These are phyloP conservation scores for Malus domestica DNA, from an alignment of 306 rosid genomes.

Conservation along the genomic window DNA sequence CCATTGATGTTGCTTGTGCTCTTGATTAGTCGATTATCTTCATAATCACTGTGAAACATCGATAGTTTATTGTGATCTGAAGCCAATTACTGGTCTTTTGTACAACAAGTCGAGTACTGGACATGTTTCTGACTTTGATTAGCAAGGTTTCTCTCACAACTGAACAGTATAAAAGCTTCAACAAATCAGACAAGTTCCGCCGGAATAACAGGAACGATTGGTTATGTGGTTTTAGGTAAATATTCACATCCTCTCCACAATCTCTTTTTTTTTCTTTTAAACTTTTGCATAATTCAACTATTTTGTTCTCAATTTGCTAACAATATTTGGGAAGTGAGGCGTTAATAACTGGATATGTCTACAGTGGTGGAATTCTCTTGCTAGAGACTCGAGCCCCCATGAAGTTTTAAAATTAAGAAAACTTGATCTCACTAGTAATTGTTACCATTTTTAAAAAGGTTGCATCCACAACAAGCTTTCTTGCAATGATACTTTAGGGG, in stretches of 20 bases:
- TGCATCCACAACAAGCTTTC: too few relatives aligned
- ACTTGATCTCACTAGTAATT: too few relatives aligned
- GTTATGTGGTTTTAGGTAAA: background rate
- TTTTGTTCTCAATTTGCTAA: background rate
- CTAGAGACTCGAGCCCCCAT: background rate
- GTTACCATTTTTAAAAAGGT: too few relatives aligned
- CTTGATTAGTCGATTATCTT: background rate
- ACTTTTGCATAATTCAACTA: background rate
- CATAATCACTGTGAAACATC: background rate
- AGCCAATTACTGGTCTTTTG: background rate
- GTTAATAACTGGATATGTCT: background rate
- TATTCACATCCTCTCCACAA: background rate
- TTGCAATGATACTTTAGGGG: too few relatives aligned
- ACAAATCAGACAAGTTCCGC: background rate
- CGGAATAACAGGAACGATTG: background rate
- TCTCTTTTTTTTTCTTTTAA: background rate
- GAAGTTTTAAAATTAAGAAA: too few relatives aligned
- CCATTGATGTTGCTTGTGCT: background rate
- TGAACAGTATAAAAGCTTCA: background rate
- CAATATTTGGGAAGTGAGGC: background rate
- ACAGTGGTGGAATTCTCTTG: background rate
- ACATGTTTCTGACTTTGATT: background rate
- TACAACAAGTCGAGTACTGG: background rate
- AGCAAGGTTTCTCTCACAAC: background rate
- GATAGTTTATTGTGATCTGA: background rate